Evolutionary conservation across 2,329 filamentous ascomycete species (phyloP), one percentile per base, ranked within the genome.

Genomic region (Sporothrix sp.): DNA sequence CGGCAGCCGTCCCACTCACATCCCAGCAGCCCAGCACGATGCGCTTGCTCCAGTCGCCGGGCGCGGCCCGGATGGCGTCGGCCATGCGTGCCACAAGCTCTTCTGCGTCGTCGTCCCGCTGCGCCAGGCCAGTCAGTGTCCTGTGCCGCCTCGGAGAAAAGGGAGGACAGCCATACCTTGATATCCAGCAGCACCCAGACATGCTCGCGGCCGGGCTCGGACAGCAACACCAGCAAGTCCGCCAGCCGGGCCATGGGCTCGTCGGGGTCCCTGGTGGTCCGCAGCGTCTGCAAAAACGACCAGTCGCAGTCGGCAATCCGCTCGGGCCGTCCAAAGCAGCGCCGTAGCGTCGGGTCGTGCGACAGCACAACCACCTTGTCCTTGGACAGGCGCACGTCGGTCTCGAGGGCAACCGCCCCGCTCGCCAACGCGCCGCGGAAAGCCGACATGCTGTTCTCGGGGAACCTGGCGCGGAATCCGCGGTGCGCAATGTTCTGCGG

Each of bases 121-220:
- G 55, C n/a, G n/a, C n/a, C 20, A 6, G 4, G 21, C 11, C 25
- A 23, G 51, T 49, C 7, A 50, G 37, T 18, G 37, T n/a, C 1
- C n/a, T n/a, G 13, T 13, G 32, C 8, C 13, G 11, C 2, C 35
- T 2, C 37, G 10, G 11, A 25, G 9, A 9, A 32, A 30, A 20
- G 6, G 3, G 21, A 27, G 2, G 9, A 13, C 30, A 9, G 13
- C 56, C 61, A 18, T 65, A 87, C 82, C 72, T 96, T 97, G 64
- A 97, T 87, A 64, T 97, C 91, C 3, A 97, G 71, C 54, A 96
- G 66, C 6, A 93, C 60, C 90, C 90, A 95, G 9, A 90, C 72
- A 38, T 83, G 65, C 59, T 86, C 79, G 35, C 76, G 64, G 1
- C 73, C 82, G 0, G 82, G 82, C 57, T 77, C 70, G 0, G 77